Evolutionary conservation across 1,139 yeast genomes (phyloP).

Genomic region (Pichia cactophila): DNA sequence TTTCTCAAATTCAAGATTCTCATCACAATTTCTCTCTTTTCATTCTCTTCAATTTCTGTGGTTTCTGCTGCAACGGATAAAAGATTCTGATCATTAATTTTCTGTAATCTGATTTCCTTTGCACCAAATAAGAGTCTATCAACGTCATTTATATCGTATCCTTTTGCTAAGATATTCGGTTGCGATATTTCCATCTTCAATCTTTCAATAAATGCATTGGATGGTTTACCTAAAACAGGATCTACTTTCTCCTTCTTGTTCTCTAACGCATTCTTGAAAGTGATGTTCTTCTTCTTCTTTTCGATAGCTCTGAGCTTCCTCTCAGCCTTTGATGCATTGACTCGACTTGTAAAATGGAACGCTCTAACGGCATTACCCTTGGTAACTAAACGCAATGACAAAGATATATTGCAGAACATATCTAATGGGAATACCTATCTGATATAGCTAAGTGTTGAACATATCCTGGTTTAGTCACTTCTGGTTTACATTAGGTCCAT

Average conservation of each 20-base stretch:
- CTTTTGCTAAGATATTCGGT: conserved; percentile 52
- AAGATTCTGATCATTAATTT: conserved; percentile 18
- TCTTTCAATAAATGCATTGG: conserved; percentile 63
- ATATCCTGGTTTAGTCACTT: background rate
- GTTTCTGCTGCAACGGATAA: conserved; percentile 29
- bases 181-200: conserved; percentile 58
- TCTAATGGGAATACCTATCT: background rate
- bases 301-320: conserved; percentile 15
- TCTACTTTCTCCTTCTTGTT: conserved; percentile 36
- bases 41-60: conserved; percentile 35
- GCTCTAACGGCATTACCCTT: background rate
- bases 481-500: background rate
- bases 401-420: background rate
- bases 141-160: conserved; percentile 54
- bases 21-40: conserved; percentile 59
- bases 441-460: no score
- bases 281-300: conserved; percentile 27
- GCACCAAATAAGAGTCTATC: conserved; percentile 78
- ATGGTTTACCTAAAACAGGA: conserved; percentile 72
- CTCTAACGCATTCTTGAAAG: conserved; percentile 20
- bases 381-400: background rate
- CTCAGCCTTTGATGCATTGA: conserved; percentile 11
- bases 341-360: conserved; percentile 5
- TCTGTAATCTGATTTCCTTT: conserved; percentile 33
- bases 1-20: conserved; percentile 73